Conservation (phyloP, 2,329 filamentous ascomycete species). For the Epichloe glyceriae region DNA sequence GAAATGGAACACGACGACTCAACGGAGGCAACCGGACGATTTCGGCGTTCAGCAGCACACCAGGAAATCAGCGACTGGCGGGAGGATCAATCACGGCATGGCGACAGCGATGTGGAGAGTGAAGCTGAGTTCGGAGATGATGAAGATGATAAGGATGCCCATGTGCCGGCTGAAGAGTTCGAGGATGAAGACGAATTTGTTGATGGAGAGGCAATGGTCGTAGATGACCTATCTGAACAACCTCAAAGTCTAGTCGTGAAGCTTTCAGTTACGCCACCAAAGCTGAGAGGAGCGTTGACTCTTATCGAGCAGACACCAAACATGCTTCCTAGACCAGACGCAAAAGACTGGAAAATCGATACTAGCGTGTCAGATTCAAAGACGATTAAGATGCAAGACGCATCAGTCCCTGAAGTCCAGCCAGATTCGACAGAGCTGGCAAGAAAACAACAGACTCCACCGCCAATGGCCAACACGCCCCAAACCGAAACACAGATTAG, state of each 20-base stretch:
- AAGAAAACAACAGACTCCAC: not conserved
- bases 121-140: conserved; percentile 68
- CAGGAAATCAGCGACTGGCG: conserved; percentile 38
- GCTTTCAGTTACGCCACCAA: conserved; percentile 40
- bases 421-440: not conserved
- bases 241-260: conserved; percentile 61
- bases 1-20: conserved; percentile 27
- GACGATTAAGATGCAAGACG: conserved; percentile 16
- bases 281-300: conserved; percentile 19
- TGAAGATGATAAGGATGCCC: conserved; percentile 56
- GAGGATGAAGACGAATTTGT: conserved; percentile 49
- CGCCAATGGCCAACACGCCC: not conserved
- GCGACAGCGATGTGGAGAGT: conserved; percentile 49
- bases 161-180: conserved; percentile 42
- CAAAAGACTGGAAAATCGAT: conserved; percentile 10
- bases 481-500: conserved; percentile 1
- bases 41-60: conserved; percentile 35
- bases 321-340: conserved; percentile 12
- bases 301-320: conserved; percentile 12
- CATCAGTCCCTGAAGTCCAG: conserved; percentile 4
- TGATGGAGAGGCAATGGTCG: conserved; percentile 41
- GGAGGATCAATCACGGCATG: conserved; percentile 23
- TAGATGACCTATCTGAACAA: conserved; percentile 37
- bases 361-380: conserved; percentile 6
- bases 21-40: conserved; percentile 33